Evolutionary conservation across 2,329 filamentous ascomycete genomes (phyloP).

Genomic region (Aspergillus transmontanensis): DNA sequence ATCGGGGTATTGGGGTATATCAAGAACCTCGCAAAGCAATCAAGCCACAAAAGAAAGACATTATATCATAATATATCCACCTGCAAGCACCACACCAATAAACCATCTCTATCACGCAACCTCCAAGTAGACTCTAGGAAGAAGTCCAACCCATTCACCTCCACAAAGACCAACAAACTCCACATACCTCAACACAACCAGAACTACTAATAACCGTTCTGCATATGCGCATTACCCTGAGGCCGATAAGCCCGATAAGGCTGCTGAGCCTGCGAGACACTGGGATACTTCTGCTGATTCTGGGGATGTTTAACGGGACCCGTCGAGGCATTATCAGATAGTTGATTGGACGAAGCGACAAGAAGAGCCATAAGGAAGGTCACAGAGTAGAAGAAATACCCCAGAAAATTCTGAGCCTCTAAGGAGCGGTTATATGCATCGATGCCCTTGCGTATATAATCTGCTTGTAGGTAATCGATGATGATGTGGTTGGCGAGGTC

Average conservation of each 20-base stretch:
- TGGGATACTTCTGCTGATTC: background rate
- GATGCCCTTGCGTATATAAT: background rate
- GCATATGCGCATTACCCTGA: background rate
- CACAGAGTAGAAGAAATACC: conserved; percentile 13
- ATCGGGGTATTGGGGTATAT: background rate
- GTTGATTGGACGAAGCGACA: background rate
- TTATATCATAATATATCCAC: background rate
- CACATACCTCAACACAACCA: background rate
- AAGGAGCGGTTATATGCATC: background rate
- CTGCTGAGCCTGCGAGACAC: background rate
- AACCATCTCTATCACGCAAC: background rate
- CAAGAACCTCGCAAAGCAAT: background rate
- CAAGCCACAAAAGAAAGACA: background rate
- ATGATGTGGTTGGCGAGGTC: conserved; percentile 6
- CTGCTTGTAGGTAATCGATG: conserved; percentile 1
- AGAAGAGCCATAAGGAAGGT: conserved; percentile 12
- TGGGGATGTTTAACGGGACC: background rate
- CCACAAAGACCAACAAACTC: background rate
- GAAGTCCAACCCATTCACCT: too few species aligned
- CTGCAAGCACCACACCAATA: background rate
- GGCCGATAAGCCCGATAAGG: background rate
- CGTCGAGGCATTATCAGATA: background rate
- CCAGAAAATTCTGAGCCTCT: conserved; percentile 12
- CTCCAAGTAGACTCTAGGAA: too few species aligned
- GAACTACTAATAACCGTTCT: background rate